Evolutionary conservation across 345 rosid species (phyloP).

Genomic region (Eucalyptus sideroxylon): DNA sequence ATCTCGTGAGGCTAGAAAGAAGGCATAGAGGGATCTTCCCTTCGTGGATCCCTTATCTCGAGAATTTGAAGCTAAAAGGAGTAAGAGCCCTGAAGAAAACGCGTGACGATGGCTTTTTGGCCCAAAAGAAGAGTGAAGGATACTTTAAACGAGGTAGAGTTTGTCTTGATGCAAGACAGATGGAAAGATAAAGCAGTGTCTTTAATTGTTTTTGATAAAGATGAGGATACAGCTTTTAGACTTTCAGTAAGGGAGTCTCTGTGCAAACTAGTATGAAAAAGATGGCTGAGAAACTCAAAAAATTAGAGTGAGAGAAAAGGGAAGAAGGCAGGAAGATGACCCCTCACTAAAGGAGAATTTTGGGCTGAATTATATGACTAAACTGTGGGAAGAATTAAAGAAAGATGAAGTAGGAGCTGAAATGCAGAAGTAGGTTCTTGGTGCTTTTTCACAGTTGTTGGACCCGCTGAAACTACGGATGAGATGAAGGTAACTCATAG

Average conservation of each 20-base stretch:
- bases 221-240: neutral
- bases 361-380: neutral
- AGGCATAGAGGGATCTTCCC: neutral
- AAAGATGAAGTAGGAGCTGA: neutral
- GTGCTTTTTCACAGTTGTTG: neutral
- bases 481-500: neutral
- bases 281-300: neutral
- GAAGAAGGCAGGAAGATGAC: neutral
- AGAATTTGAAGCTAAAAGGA: too few species aligned
- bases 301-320: neutral
- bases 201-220: neutral
- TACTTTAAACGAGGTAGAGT: neutral
- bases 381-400: neutral
- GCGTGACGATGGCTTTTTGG: neutral
- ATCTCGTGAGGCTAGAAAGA: too few species aligned
- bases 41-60: neutral
- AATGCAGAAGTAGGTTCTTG: neutral
- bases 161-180: neutral
- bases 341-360: neutral
- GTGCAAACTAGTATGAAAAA: neutral
- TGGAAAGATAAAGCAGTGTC: neutral
- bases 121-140: rapidly evolving
- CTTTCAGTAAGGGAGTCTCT: neutral
- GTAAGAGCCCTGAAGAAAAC: neutral
- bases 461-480: neutral